Evolutionary conservation across 305 asterid genomes (phyloP).

Genomic region (Fraxinus dipetala): DNA sequence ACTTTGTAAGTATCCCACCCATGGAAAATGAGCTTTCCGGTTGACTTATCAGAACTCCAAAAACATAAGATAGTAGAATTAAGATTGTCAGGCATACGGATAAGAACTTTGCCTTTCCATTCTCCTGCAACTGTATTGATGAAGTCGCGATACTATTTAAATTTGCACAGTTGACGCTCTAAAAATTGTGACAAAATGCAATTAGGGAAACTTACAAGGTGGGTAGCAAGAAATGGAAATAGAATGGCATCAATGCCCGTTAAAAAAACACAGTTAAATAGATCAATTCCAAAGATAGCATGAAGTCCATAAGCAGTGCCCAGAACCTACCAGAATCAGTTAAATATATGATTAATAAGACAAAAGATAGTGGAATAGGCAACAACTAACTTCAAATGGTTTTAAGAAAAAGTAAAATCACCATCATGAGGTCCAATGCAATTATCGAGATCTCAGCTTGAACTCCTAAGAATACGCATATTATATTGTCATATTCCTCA

Average conservation of each 20-base stretch:
- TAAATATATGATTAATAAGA: slow-evolving; percentile 22
- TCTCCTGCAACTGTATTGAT: slow-evolving; percentile 45
- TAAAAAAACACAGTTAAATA: slow-evolving; percentile 67
- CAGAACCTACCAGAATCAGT: slow-evolving; percentile 61
- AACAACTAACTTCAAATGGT: slow-evolving; percentile 11
- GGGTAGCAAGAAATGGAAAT: slow-evolving; percentile 61
- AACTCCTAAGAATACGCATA: slow-evolving; percentile 75
- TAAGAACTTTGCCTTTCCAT: slow-evolving; percentile 55
- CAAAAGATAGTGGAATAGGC: not conserved
- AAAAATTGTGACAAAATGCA: slow-evolving; percentile 16
- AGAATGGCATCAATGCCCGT: slow-evolving; percentile 67
- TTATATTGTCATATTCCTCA: slow-evolving; percentile 72
- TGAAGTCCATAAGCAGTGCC: slow-evolving; percentile 94
- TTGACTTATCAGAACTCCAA: slow-evolving; percentile 63
- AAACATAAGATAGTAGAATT: slow-evolving; percentile 51
- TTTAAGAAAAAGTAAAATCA: slow-evolving; percentile 31
- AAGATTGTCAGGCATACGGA: slow-evolving; percentile 55
- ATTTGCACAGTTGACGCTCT: slow-evolving; percentile 3
- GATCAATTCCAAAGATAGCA: slow-evolving; percentile 72
- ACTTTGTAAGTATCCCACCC: slow-evolving; percentile 56
- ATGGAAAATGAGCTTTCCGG: slow-evolving; percentile 57
- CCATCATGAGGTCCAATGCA: slow-evolving; percentile 87
- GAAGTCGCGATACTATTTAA: slow-evolving; percentile 6
- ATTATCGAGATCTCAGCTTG: slow-evolving; percentile 82
- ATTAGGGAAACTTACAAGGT: slow-evolving; percentile 52